Conservation (phyloP, 352 stramenopile species). For the Globisporangium rhizosaccharum region DNA sequence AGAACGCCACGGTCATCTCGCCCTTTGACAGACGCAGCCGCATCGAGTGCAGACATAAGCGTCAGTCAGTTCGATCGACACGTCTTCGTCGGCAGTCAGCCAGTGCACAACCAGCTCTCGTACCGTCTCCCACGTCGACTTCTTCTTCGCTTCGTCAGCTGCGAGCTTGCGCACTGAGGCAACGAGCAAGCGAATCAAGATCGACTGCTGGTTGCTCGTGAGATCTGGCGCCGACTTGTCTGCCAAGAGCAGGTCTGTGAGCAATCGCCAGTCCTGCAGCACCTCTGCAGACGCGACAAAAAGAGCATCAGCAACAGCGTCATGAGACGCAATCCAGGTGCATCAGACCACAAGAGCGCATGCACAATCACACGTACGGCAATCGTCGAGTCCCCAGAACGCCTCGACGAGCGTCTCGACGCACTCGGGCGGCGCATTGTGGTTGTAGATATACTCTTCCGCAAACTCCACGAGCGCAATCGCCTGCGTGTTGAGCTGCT, state of each 20-base stretch:
- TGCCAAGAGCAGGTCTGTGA: constrained; percentile 65
- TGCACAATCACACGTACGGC: constrained; percentile 43
- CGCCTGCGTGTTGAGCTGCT: constrained; percentile 81
- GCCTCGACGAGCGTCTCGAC: constrained; percentile 79
- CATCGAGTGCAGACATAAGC: background rate
- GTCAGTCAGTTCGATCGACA: background rate
- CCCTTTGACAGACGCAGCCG: constrained; percentile 26
- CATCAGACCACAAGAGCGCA: background rate
- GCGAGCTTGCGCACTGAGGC: constrained; percentile 62
- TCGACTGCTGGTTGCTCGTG: constrained; percentile 72
- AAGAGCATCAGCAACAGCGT: constrained; percentile 7
- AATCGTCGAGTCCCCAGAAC: constrained; percentile 84
- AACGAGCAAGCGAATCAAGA: constrained; percentile 70
- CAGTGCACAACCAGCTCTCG: constrained; percentile 4
- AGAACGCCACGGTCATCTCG: constrained; percentile 76
- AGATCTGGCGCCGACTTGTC: constrained; percentile 81
- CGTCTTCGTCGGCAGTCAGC: background rate
- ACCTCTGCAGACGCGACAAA: constrained; percentile 42
- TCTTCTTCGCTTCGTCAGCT: constrained; percentile 38
- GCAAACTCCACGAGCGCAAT: constrained; percentile 88
- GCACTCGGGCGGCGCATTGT: constrained; percentile 44
- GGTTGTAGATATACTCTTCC: constrained; percentile 78
- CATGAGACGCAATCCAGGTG: constrained; percentile 7
- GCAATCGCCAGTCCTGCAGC: constrained; percentile 71
- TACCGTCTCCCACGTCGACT: constrained; percentile 45